Conservation (phyloP, 2,329 filamentous ascomycete genomes). For the Claviceps pazoutovae region DNA sequence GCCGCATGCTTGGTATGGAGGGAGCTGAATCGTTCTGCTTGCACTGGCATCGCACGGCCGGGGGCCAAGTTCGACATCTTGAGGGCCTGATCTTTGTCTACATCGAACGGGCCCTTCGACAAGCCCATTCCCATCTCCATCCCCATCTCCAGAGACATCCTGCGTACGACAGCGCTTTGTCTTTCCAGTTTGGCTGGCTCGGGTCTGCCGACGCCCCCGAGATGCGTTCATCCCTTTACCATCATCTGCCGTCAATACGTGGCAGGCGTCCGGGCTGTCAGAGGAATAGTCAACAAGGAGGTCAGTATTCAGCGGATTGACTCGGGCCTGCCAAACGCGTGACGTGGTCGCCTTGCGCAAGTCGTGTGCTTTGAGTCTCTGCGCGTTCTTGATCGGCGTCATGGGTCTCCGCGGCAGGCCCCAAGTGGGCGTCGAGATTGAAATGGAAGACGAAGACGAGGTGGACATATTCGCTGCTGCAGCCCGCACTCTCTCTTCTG, state of each 20-base stretch:
- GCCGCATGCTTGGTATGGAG: background rate
- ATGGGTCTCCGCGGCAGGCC: background rate
- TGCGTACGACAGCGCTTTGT: background rate
- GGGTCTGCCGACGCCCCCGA: background rate
- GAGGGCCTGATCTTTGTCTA: background rate
- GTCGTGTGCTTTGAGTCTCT: background rate
- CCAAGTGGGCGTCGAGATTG: background rate
- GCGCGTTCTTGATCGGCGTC: background rate
- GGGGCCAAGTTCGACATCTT: background rate
- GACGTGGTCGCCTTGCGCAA: background rate
- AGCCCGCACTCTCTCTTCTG: conserved; percentile 1
- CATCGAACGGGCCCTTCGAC: no score
- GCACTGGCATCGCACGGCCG: background rate
- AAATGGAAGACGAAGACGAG: background rate
- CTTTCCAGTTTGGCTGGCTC: background rate
- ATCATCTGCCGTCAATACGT: background rate
- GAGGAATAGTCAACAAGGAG: background rate
- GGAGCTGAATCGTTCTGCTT: no score
- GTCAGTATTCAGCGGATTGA: background rate
- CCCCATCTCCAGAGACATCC: background rate
- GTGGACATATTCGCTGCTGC: background rate
- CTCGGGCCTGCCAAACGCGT: background rate
- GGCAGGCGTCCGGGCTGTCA: background rate
- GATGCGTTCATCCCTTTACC: background rate
- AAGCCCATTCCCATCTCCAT: background rate